These are phyloP conservation scores for Zasmidium citrigriseum DNA, from an alignment of 2,329 filamentous ascomycete genomes.

Conservation along the genomic window DNA sequence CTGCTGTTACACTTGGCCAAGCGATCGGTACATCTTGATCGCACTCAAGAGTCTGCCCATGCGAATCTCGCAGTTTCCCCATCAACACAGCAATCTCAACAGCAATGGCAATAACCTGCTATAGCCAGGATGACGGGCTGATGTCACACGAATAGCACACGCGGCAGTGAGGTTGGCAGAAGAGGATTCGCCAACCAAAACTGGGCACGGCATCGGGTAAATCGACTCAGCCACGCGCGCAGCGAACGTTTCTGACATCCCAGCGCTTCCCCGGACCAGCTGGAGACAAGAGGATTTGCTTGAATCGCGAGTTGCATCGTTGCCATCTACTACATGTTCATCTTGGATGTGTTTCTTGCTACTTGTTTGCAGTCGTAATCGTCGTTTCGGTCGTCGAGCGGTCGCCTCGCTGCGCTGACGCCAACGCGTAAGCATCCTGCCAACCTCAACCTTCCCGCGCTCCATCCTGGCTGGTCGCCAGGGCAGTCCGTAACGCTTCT, in stretches of 20 bases:
- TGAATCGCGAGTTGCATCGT: neutral
- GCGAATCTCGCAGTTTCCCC: neutral
- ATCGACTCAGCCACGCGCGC: neutral
- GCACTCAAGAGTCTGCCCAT: neutral
- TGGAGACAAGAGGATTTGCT: too few species aligned
- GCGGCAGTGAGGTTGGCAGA: neutral
- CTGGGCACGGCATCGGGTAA: neutral
- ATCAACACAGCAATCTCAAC: neutral
- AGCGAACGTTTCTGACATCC: neutral
- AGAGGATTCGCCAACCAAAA: neutral
- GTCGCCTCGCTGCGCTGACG: neutral
- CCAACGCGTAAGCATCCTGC: constrained; percentile 9
- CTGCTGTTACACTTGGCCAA: neutral
- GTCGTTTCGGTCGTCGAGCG: neutral
- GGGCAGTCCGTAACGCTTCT: constrained; percentile 8
- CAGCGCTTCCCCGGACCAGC: neutral
- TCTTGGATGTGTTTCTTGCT: neutral
- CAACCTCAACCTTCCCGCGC: constrained; percentile 9
- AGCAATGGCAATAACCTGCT: neutral
- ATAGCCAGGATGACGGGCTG: neutral
- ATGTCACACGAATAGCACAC: neutral
- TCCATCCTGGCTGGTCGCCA: constrained; percentile 4
- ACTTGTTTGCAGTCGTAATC: neutral
- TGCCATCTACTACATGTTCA: neutral
- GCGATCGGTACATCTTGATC: neutral